Evolutionary conservation across 78 protist species (phyloP).

Genomic region (Dictyostelium intermedium): DNA sequence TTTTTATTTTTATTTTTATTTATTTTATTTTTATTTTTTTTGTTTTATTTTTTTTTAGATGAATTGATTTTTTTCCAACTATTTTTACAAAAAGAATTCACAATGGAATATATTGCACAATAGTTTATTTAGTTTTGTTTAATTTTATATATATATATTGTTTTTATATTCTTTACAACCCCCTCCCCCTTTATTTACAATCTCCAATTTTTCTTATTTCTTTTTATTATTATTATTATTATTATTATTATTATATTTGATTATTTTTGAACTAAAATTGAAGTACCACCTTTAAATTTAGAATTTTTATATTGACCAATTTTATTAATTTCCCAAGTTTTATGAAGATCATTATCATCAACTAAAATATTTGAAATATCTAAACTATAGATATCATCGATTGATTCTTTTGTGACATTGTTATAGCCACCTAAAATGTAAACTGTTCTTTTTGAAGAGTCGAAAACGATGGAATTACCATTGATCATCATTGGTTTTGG

Average conservation of each 20-base stretch:
- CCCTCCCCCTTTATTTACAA: no score
- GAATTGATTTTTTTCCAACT: no score
- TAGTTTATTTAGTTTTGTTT: no score
- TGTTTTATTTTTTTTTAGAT: no score
- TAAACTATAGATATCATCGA: neutral
- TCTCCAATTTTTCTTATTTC: neutral
- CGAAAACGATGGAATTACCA: slow-evolving; percentile 40
- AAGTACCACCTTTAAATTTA: slow-evolving; percentile 31
- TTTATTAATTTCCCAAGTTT: neutral
- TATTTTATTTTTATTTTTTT: no score
- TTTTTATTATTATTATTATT: no score
- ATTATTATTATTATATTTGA: neutral
- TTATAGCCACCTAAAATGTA: slow-evolving; percentile 53
- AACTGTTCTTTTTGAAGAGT: neutral
- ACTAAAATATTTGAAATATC: neutral
- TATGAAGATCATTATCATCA: neutral
- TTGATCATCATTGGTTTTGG: slow-evolving; percentile 26
- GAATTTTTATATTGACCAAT: neutral
- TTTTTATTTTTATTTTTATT: no score
- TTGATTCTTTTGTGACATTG: slow-evolving; percentile 25
- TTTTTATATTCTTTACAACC: no score
- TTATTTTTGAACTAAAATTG: slow-evolving; percentile 52
- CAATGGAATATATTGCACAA: no score
- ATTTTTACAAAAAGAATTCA: no score
- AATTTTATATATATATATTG: no score